A percentile compares a stretch with the other conserved stretches of the same genome.
These are phyloP conservation scores for Balamuthia mandrillaris DNA, from an alignment of 208 protist species.

Conservation along the genomic window DNA sequence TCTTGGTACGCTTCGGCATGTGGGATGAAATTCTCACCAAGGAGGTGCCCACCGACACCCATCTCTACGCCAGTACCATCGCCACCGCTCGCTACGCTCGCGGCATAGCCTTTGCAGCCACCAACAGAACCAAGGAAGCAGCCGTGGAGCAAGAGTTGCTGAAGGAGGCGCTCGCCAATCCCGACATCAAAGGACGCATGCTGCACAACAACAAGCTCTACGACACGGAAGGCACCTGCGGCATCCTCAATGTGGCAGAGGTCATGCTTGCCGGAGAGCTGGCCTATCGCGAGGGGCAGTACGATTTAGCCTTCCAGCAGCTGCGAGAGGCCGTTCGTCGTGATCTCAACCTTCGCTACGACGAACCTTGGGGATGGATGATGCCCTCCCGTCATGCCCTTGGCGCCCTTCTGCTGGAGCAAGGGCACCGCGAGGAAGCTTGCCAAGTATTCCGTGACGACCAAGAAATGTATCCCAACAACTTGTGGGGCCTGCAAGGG, in stretches of 20 bases:
- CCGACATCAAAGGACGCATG: too few relatives aligned
- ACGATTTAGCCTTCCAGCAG: conserved; percentile 3
- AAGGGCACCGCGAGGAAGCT: too few relatives aligned
- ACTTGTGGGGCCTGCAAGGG: too few relatives aligned
- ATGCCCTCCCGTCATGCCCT: too few relatives aligned
- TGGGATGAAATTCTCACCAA: conserved; percentile 47
- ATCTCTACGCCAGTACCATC: neutral
- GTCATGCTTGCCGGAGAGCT: conserved; percentile 43
- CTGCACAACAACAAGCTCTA: conserved; percentile 45
- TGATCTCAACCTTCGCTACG: conserved; percentile 43
- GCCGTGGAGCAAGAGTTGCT: conserved; percentile 14
- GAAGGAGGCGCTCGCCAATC: neutral
- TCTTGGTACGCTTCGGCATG: conserved; percentile 45
- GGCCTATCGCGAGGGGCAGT: conserved; percentile 43
- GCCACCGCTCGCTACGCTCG: conserved; percentile 41
- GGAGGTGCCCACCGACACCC: conserved; percentile 22
- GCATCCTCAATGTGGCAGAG: conserved; percentile 41
- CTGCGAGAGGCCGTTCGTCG: conserved; percentile 14
- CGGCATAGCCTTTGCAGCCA: conserved; percentile 37
- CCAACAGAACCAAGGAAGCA: conserved; percentile 19
- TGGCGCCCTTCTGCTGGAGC: too few relatives aligned
- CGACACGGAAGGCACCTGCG: too few relatives aligned
- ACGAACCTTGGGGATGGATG: too few relatives aligned
- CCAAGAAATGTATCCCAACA: too few relatives aligned
- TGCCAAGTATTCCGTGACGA: too few relatives aligned